Percentiles rank a stretch among this genome's conserved stretches.
These are phyloP conservation scores for Penicillium glabrum DNA, from an alignment of 2,329 filamentous ascomycete species.

Conservation along the genomic window DNA sequence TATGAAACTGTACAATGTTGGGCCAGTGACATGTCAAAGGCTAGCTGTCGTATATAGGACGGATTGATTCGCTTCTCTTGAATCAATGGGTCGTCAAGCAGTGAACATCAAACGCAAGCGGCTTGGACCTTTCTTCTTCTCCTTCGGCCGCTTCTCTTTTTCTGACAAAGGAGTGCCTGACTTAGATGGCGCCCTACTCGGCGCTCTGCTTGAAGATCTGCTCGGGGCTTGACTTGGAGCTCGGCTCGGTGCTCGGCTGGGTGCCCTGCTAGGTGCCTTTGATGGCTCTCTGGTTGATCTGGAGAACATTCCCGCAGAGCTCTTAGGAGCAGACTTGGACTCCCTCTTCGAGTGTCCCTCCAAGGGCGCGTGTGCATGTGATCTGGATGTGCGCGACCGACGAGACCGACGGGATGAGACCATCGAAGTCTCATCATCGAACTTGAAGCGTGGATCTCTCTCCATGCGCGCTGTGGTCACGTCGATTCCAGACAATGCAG, in stretches of 20 bases:
- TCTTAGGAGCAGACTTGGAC: conserved; percentile 16
- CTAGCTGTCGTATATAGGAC: neutral
- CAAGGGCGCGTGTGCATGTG: conserved; percentile 16
- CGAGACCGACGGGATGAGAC: conserved; percentile 37
- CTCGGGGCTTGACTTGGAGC: neutral
- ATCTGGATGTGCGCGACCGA: conserved; percentile 29
- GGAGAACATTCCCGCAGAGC: conserved; percentile 21
- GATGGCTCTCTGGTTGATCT: conserved; percentile 24
- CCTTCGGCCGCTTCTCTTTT: conserved; percentile 26
- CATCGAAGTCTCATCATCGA: conserved; percentile 34
- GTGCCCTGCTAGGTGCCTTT: conserved; percentile 15
- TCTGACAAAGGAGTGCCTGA: conserved; percentile 23
- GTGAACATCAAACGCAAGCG: conserved; percentile 38
- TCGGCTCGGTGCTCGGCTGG: conserved; percentile 11
- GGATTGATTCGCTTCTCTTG: neutral
- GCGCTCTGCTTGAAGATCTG: conserved; percentile 5
- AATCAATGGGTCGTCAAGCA: conserved; percentile 12
- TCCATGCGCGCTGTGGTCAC: conserved; percentile 32
- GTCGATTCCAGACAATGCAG: conserved; percentile 46
- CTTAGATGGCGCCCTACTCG: conserved; percentile 19
- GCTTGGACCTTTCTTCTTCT: conserved; percentile 40
- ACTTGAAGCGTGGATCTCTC: conserved; percentile 36
- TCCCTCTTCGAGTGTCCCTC: conserved; percentile 17
- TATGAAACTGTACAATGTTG: neutral
- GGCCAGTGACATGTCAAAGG: neutral